Conservation (phyloP, 176 grass and related monocot genomes). For the Triticum monococcum region DNA sequence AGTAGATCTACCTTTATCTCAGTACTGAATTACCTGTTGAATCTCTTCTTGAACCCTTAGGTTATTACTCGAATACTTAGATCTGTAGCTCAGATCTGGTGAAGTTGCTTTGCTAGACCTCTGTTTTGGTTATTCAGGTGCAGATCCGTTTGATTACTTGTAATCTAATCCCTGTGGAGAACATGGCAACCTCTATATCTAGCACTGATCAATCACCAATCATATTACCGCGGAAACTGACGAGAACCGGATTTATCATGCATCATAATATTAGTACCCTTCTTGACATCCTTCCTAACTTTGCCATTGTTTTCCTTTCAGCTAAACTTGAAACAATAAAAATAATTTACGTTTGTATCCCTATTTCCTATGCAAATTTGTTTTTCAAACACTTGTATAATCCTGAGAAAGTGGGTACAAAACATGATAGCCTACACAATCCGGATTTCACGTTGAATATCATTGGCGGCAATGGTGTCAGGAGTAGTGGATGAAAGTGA, state of each 20-base stretch:
- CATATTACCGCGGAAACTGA: neutral
- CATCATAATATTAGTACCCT: neutral
- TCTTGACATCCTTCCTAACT: neutral
- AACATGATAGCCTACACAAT: conserved; percentile 35
- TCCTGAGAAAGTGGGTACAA: neutral
- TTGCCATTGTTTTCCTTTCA: neutral
- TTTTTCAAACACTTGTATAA: neutral
- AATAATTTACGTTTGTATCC: neutral
- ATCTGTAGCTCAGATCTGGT: too few relatives aligned
- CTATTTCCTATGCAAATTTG: neutral
- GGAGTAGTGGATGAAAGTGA: conserved; percentile 42
- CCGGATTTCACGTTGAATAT: conserved; percentile 24
- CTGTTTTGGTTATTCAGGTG: too few relatives aligned
- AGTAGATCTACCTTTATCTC: too few relatives aligned
- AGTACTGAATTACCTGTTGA: too few relatives aligned
- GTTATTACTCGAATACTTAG: too few relatives aligned
- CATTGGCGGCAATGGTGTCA: neutral
- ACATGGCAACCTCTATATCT: too few relatives aligned
- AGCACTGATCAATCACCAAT: neutral
- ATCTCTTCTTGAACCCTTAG: too few relatives aligned
- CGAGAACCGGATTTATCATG: neutral
- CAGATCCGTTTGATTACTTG: too few relatives aligned
- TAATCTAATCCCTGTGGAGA: too few relatives aligned
- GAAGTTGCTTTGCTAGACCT: too few relatives aligned
- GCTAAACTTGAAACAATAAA: neutral